Evolutionary conservation across 306 rosid species (phyloP), one percentile per base, ranked within the genome.

Genomic region (Lagenaria siceraria): DNA sequence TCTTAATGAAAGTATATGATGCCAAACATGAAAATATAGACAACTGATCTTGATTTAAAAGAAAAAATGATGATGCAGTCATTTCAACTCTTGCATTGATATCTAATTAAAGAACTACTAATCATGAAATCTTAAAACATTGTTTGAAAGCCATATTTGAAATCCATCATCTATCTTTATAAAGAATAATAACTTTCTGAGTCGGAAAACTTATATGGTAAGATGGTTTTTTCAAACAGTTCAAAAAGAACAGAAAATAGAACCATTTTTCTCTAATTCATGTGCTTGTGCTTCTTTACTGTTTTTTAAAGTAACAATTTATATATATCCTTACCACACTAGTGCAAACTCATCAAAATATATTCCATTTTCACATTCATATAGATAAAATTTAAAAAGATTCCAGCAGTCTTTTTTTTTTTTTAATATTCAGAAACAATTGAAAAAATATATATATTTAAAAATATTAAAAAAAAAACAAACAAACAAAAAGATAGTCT

Each of bases 1-100:
- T 24, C 40, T 6, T 46, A 71, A 71, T 14, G 25, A 27, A 46
- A 43, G 21, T 68, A 21, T 68, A 43, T 22, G 54, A 68, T 68
- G 55, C 75, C 38, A 66, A 66, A 66, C 53, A 40, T 40, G 36
- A 24, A 43, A 33, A 43, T 43, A 69, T 24, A 43, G 36, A 46
- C 75, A 43, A 43, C 69, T 64, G 13, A 70, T 70, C 36, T 70
- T 22, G 75, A 70, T 42, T 12, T 70, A 25, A 43, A 54, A 48
- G 75, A 70, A 21, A 25, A 25, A 43, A 70, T 70, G 75, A 70
- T 70, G 75, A 70, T 70, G 56, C 75, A 70, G 55, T 70, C 36
- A 70, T 70, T 43, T 71, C 59, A 71, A 25, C 59, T 48, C 42
- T 48, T 29, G 29, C 76, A 46, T 27, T 71, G 59, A 25, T 71